Evolutionary conservation across 2,329 filamentous ascomycete genomes (phyloP), one percentile per base, ranked within the genome.

Genomic region (Leptographium wingfieldii): DNA sequence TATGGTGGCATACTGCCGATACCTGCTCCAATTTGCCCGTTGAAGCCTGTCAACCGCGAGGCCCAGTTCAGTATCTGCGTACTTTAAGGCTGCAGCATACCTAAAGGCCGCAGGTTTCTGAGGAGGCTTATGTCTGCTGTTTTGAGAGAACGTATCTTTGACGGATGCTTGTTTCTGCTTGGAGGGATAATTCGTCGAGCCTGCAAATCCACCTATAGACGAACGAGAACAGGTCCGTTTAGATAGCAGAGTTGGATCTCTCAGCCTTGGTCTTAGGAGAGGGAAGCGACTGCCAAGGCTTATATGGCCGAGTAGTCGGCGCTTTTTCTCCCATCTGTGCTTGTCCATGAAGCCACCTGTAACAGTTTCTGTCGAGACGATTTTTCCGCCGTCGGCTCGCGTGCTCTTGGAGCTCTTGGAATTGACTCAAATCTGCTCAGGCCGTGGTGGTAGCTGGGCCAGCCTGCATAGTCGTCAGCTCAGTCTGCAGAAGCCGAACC

Each of bases 11-110:
- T 7, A 33, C 43, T 5, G 56, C 43, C 2, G 56, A 58, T 2
- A 58, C 56, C 33, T 58, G 56, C 12, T 58, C 56, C 3, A 58
- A 43, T 52, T 58, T 58, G 46, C 56, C 56, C 52, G 56, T 31
- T 22, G 10, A 12, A 11, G 38, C 3, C 11, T 6, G 40, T 25
- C 22, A 31, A 27, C 11, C 3, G 38, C 10, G n/a, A 12, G 49
- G 14, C n/a, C 22, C 9, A 25, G 5, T 46, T n/a, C 5, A 9
- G 43, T n/a, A 46, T 46, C 19, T 19, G 19, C 7, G 19, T 19
- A 46, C 19, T 46, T n/a, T 43, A 3, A 7, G 16, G 16, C 19
- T 22, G 43, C 9, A 46, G 6, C 43, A 46, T n/a, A 46, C 43
- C 43, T 19, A 46, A 22, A 9, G 43, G 43, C 43, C 43, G 43